Conservation (phyloP, 108 stramenopile genomes). For the Pseudonitzschia multistriata region DNA sequence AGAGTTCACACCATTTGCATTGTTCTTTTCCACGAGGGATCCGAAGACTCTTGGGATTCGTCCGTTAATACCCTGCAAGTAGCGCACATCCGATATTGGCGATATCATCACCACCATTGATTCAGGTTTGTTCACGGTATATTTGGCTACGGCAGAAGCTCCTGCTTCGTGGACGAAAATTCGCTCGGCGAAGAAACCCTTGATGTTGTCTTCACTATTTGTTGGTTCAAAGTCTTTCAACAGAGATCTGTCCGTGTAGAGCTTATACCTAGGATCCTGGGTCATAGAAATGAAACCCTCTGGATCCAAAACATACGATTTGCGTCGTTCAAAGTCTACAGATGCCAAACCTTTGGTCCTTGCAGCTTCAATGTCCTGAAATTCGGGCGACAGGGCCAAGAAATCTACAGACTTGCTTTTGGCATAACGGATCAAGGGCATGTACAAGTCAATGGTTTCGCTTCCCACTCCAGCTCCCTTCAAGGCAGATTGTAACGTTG, state of each 20-base stretch:
- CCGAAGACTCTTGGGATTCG: conserved; percentile 65
- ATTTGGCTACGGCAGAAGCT: conserved; percentile 58
- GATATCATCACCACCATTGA: conserved; percentile 63
- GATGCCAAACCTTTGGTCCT: conserved; percentile 59
- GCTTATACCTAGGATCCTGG: conserved; percentile 66
- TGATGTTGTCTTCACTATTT: conserved; percentile 40
- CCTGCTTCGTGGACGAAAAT: conserved; percentile 81
- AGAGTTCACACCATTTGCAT: not conserved
- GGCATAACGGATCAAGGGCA: conserved; percentile 62
- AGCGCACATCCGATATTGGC: conserved; percentile 66
- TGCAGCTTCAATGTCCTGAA: conserved; percentile 52
- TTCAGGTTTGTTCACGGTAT: conserved; percentile 47
- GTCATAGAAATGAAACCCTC: conserved; percentile 75
- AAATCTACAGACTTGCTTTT: conserved; percentile 38
- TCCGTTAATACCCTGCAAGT: conserved; percentile 72
- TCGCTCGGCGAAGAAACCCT: conserved; percentile 71
- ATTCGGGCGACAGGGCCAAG: conserved; percentile 65
- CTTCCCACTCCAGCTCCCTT: conserved; percentile 35
- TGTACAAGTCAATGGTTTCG: conserved; percentile 34
- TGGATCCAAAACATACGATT: conserved; percentile 67
- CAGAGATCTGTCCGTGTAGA: conserved; percentile 78
- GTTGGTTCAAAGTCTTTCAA: conserved; percentile 65
- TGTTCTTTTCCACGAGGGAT: conserved; percentile 29
- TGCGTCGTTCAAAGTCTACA: conserved; percentile 52
- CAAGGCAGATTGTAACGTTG: conserved; percentile 33